Evolutionary conservation across 2,329 filamentous ascomycete genomes (phyloP), one percentile per base, ranked within the genome.

Genomic region (Bretziella fagacearum): DNA sequence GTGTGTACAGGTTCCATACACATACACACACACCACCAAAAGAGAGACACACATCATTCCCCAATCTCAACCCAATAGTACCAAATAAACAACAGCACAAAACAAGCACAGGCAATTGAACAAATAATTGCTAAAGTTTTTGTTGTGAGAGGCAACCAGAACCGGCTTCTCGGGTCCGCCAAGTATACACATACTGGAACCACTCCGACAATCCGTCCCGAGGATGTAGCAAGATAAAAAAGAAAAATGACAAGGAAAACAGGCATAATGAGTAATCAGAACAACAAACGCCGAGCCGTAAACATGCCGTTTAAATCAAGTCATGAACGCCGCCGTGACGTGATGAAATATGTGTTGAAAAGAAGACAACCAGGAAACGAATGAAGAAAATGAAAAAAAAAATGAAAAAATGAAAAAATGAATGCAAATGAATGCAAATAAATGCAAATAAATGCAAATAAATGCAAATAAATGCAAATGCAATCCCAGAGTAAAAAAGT

Each of bases 211-310:
- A 46, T 26, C 11, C 20, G 15, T 20, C 13, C 27, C 17, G 23
- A 33, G 6, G 33, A 35, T 8, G 26, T 42, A 15, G 6, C 27
- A 46, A 30, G 23, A 18, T 26, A 23, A 33, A 45, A 39, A 29
- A 48, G 11, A 26, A 42, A 37, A 25, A 42, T 37, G 35, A 44
- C 17, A 41, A 32, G 45, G 18, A 46, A 45, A 33, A 32, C 15
- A 41, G 27, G 6, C 17, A 44, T 57, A 54, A 57, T 57, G 60
- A 62, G 56, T 60, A 15, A 30, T 35, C 35, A 48, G 26, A 35
- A 25, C n/a, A 27, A 42, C 23, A 37, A 41, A 29, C n/a, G 26
- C 29, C 46, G 32, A 44, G 13, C 46, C 40, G 27, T 48, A 37
- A 43, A 18, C 36, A 22, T 26, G 44, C 48, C 27, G 17, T 39